Evolutionary conservation across 306 rosid genomes (phyloP).

Genomic region (Datisca glomerata): DNA sequence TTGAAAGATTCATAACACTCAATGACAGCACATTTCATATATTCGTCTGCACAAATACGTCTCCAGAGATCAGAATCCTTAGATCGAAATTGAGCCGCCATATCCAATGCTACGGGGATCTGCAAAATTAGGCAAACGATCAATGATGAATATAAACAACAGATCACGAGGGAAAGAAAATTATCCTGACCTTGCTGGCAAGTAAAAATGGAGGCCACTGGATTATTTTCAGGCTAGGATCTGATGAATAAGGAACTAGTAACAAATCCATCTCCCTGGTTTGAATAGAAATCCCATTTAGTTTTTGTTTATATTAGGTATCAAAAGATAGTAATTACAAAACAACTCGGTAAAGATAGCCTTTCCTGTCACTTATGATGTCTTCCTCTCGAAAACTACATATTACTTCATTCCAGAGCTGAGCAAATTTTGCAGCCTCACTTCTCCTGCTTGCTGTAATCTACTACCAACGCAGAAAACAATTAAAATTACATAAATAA

Average conservation of each 20-base stretch:
- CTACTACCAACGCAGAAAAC: slow-evolving; percentile 28
- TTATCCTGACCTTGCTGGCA: slow-evolving; percentile 79
- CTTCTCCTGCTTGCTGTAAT: slow-evolving; percentile 74
- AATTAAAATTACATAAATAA: slow-evolving; percentile 9
- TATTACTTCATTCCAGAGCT: slow-evolving; percentile 89
- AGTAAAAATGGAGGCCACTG: slow-evolving; percentile 99
- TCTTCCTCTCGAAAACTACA: slow-evolving; percentile 98
- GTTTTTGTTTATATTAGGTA: too few species aligned
- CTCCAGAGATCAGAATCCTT: slow-evolving; percentile 88
- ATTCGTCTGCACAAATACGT: slow-evolving; percentile 84
- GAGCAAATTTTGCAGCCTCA: slow-evolving; percentile 99
- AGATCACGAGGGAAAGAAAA: slow-evolving; percentile 4
- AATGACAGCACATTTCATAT: slow-evolving; percentile 87
- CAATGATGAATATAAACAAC: slow-evolving; percentile 19
- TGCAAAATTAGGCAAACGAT: slow-evolving; percentile 28
- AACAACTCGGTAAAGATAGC: slow-evolving; percentile 18
- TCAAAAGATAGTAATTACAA: slow-evolving; percentile 9
- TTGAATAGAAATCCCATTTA: slow-evolving; percentile 24
- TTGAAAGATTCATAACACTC: slow-evolving; percentile 87
- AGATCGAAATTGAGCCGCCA: slow-evolving; percentile 87
- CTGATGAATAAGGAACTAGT: slow-evolving; percentile 90
- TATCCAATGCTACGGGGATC: slow-evolving; percentile 90
- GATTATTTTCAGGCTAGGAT: slow-evolving; percentile 72
- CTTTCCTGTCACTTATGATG: slow-evolving; percentile 80
- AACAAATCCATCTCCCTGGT: slow-evolving; percentile 95